Evolutionary conservation across 2,329 filamentous ascomycete species (phyloP).

Genomic region (Aspergillus versicolor): DNA sequence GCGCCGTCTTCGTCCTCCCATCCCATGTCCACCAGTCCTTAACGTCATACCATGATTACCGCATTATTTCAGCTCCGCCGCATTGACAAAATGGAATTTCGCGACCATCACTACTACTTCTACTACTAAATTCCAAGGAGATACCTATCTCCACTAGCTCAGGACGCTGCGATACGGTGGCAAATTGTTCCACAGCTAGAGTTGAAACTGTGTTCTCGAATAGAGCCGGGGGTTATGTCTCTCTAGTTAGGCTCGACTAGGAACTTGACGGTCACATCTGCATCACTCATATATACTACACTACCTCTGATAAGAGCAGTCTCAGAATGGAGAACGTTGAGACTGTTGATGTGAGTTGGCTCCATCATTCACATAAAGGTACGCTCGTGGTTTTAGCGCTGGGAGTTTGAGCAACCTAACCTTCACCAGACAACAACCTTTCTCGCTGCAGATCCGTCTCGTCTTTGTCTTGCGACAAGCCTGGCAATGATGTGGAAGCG

Average conservation of each 20-base stretch:
- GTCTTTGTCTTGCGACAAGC: conserved; percentile 30
- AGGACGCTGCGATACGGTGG: background rate
- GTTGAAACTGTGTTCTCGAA: background rate
- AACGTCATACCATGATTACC: conserved; percentile 8
- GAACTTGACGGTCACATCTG: background rate
- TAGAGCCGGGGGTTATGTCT: conserved; percentile 5
- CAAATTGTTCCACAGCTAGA: background rate
- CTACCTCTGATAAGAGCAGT: background rate
- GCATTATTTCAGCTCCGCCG: background rate
- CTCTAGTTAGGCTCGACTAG: background rate
- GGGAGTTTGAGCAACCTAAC: conserved; percentile 2
- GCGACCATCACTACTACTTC: conserved; percentile 1
- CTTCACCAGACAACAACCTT: conserved; percentile 28
- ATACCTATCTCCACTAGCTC: background rate
- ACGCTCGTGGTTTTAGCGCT: conserved; percentile 19
- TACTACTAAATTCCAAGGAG: background rate
- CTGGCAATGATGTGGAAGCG: conserved; percentile 24
- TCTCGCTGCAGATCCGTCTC: conserved; percentile 38
- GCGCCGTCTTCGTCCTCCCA: background rate
- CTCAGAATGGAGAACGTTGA: conserved; percentile 73
- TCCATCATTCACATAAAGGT: conserved; percentile 83
- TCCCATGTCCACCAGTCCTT: background rate
- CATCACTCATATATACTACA: background rate
- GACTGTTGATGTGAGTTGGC: conserved; percentile 86
- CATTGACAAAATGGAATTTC: conserved; percentile 10